A percentile compares a stretch with the other conserved stretches of the same genome.
Evolutionary conservation across 306 rosid species (phyloP).

Genomic region (Carpinus fangiana): DNA sequence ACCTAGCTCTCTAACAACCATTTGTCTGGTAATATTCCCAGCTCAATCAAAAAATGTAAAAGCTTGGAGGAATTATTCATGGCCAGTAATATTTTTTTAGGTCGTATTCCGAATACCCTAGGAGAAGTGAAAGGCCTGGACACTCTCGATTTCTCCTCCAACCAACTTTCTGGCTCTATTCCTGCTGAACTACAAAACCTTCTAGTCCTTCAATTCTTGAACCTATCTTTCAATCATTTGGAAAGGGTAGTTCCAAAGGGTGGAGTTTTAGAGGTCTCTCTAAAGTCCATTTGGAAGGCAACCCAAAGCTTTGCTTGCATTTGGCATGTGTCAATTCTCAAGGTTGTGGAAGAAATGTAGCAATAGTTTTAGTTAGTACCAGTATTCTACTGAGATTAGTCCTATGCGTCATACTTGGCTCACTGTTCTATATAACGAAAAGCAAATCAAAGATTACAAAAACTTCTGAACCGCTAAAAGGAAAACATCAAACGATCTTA

Average conservation of each 20-base stretch:
- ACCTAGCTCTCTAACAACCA: constrained; percentile 59
- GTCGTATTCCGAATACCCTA: constrained; percentile 54
- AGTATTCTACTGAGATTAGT: constrained; percentile 19
- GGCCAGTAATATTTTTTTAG: constrained; percentile 55
- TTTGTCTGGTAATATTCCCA: constrained; percentile 52
- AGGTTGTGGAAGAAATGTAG: constrained; percentile 24
- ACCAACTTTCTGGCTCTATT: constrained; percentile 67
- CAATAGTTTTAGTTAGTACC: constrained; percentile 11
- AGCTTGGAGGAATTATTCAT: constrained; percentile 58
- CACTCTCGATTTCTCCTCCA: constrained; percentile 64
- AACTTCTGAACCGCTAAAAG: constrained; percentile 18
- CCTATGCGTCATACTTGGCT: constrained; percentile 26
- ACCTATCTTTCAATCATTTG: constrained; percentile 61
- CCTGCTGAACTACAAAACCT: constrained; percentile 55
- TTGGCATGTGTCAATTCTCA: constrained; percentile 28
- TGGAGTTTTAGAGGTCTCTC: constrained; percentile 49
- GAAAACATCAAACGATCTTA: constrained; percentile 47
- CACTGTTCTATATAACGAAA: constrained; percentile 32
- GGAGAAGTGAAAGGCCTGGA: constrained; percentile 57
- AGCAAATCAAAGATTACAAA: constrained; percentile 27
- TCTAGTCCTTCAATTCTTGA: constrained; percentile 41
- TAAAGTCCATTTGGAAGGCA: constrained; percentile 59
- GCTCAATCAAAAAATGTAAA: constrained; percentile 48
- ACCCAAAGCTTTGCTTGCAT: constrained; percentile 50
- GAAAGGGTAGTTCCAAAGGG: constrained; percentile 60